phyloP scores from a whole-genome alignment of 1,284 basidiomycete species.

The Lentinula novae-zelandiae region DNA sequence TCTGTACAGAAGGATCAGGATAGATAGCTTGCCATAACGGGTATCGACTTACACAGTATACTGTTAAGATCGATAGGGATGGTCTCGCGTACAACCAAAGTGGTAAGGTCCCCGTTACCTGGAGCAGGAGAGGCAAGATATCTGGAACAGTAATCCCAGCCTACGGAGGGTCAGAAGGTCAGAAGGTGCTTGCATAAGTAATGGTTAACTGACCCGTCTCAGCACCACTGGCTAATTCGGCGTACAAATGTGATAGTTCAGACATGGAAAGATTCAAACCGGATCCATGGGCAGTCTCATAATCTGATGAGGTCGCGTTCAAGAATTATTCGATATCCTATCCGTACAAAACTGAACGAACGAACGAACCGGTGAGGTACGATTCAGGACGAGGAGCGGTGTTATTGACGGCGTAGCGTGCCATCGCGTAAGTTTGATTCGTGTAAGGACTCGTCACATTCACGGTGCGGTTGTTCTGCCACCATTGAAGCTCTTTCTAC shows the following conservation, averaged over 20 bases:
- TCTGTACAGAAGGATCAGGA: slow-evolving; percentile 35
- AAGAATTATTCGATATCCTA: background rate
- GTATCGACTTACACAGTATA: slow-evolving; percentile 64
- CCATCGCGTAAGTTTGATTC: slow-evolving; percentile 61
- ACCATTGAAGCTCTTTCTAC: slow-evolving; percentile 80
- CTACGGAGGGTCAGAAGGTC: slow-evolving; percentile 2
- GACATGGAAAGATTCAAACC: slow-evolving; percentile 53
- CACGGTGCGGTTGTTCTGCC: slow-evolving; percentile 72
- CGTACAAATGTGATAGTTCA: slow-evolving; percentile 68
- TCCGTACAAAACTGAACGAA: background rate
- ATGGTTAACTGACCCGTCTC: slow-evolving; percentile 54
- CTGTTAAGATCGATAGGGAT: slow-evolving; percentile 83
- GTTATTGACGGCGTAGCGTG: slow-evolving; percentile 76
- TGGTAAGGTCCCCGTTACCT: slow-evolving; percentile 49
- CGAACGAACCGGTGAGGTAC: slow-evolving; percentile 47
- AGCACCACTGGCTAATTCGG: slow-evolving; percentile 86
- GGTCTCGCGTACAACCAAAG: slow-evolving; percentile 67
- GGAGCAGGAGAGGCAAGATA: slow-evolving; percentile 35
- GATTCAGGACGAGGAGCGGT: slow-evolving; percentile 89
- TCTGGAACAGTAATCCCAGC: slow-evolving; percentile 45
- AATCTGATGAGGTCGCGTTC: slow-evolving; percentile 47
- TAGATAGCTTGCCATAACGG: background rate
- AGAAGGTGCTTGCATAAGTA: background rate
- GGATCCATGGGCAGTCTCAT: slow-evolving; percentile 67
- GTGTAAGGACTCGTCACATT: slow-evolving; percentile 74